Conservation (phyloP, 495 filamentous ascomycete species). For the Trichocladium antarcticum region DNA sequence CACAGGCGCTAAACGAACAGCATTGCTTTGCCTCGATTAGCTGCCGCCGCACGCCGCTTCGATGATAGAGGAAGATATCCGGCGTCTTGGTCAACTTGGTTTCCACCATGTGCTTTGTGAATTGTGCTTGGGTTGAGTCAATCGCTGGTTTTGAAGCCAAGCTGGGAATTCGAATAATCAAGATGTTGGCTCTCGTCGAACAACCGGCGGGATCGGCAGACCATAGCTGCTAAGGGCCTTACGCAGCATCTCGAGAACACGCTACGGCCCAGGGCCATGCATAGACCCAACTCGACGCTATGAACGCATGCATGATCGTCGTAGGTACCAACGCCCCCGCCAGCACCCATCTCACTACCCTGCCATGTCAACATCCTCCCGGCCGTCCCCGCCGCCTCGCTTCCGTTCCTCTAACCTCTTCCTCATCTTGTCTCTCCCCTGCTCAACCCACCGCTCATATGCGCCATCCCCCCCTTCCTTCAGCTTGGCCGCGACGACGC, state of each 20-base stretch:
- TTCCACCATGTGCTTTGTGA: not conserved
- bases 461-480: constrained; percentile 44
- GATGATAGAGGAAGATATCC: constrained; percentile 14
- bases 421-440: constrained; percentile 59
- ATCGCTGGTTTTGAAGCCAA: not conserved
- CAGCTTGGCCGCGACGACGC: constrained; percentile 62
- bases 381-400: constrained; percentile 22
- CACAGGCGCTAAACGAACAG: constrained; percentile 17
- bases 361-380: constrained; percentile 36
- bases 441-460: constrained; percentile 71
- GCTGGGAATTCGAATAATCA: not conserved
- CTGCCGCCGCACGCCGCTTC: constrained; percentile 8
- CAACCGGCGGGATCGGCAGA: too few relatives aligned
- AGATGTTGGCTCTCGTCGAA: not conserved
- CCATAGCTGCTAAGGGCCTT: too few relatives aligned
- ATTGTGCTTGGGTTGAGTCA: not conserved
- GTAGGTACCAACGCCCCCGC: too few relatives aligned
- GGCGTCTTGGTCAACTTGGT: constrained; percentile 1
- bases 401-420: constrained; percentile 48
- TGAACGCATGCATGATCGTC: too few relatives aligned
- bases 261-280: too few relatives aligned
- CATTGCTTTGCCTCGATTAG: constrained; percentile 15
- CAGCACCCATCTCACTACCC: constrained; percentile 14
- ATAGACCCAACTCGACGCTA: too few relatives aligned
- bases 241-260: too few relatives aligned